These are phyloP conservation scores for Leccinum obscurum DNA, from an alignment of 768 basidiomycete genomes.

Conservation along the genomic window DNA sequence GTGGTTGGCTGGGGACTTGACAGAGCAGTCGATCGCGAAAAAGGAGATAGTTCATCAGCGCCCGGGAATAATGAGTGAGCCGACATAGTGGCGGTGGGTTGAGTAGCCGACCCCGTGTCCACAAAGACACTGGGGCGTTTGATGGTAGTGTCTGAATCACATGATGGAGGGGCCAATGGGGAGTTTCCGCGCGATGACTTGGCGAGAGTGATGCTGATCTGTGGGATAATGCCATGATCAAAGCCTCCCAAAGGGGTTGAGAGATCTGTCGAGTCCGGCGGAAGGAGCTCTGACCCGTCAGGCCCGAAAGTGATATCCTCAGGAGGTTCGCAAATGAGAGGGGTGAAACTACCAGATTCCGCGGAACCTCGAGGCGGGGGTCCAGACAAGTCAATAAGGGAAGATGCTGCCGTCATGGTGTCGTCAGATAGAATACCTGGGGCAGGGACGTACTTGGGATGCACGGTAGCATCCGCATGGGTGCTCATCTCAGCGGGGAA, in stretches of 20 bases:
- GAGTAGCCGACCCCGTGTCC: constrained; percentile 28
- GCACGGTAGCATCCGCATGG: constrained; percentile 19
- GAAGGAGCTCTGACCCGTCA: constrained; percentile 17
- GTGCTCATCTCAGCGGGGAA: constrained; percentile 10
- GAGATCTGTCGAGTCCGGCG: constrained; percentile 13
- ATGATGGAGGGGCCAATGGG: constrained; percentile 25
- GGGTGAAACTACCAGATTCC: constrained; percentile 28
- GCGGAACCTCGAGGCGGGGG: constrained; percentile 19
- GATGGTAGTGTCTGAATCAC: constrained; percentile 27
- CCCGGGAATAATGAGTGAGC: constrained; percentile 15
- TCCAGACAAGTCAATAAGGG: constrained; percentile 13
- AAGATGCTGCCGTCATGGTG: constrained; percentile 17
- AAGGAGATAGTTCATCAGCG: constrained; percentile 25
- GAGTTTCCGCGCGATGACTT: constrained; percentile 33
- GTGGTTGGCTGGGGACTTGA: constrained; percentile 29
- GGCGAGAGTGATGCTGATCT: constrained; percentile 31
- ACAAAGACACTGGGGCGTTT: constrained; percentile 32
- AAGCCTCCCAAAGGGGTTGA: constrained; percentile 12
- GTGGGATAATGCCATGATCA: constrained; percentile 26
- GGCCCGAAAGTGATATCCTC: constrained; percentile 25
- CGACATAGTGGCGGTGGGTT: constrained; percentile 15
- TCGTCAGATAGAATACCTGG: constrained; percentile 16
- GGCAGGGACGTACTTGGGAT: constrained; percentile 18
- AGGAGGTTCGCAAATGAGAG: constrained; percentile 32
- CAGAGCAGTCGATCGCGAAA: constrained; percentile 17